Evolutionary conservation across 176 grass and related monocot genomes (phyloP).

Genomic region (Guadua angustifolia): DNA sequence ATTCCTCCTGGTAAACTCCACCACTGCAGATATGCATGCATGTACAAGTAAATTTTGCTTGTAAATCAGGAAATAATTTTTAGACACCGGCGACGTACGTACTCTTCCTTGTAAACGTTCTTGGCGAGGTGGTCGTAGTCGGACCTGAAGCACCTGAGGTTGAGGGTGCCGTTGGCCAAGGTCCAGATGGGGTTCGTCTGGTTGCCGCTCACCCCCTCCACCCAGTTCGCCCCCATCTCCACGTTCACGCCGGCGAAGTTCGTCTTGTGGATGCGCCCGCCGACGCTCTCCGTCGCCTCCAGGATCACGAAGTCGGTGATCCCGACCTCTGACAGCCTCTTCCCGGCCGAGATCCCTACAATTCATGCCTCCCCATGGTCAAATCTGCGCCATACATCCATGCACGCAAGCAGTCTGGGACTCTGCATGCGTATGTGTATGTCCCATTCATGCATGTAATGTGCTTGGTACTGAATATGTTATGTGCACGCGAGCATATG

Average conservation of each 20-base stretch:
- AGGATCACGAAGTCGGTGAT: conserved; percentile 54
- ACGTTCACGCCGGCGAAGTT: conserved; percentile 60
- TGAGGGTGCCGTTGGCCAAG: conserved; percentile 51
- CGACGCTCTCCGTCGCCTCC: conserved; percentile 62
- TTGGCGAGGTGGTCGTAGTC: conserved; percentile 50
- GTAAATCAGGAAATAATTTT: too few species aligned
- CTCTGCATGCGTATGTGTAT: too few species aligned
- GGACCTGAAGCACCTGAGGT: conserved; percentile 55
- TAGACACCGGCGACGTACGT: background rate
- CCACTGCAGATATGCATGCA: too few species aligned
- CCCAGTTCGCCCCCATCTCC: conserved; percentile 67
- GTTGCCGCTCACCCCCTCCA: too few species aligned
- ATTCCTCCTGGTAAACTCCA: too few species aligned
- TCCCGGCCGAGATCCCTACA: conserved; percentile 62
- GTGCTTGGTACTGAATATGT: too few species aligned
- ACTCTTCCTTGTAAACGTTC: conserved; percentile 67
- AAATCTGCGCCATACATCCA: too few species aligned
- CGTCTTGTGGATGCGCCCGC: conserved; percentile 58
- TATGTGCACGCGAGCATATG: background rate
- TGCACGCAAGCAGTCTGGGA: too few species aligned
- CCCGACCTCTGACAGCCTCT: conserved; percentile 60
- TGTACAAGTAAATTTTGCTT: too few species aligned
- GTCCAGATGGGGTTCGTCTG: conserved; percentile 61
- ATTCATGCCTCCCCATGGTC: too few species aligned
- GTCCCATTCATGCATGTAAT: too few species aligned